These are phyloP conservation scores for Cinnamomum micranthum DNA, from an alignment of 164 flowering plant genomes.

Conservation along the genomic window DNA sequence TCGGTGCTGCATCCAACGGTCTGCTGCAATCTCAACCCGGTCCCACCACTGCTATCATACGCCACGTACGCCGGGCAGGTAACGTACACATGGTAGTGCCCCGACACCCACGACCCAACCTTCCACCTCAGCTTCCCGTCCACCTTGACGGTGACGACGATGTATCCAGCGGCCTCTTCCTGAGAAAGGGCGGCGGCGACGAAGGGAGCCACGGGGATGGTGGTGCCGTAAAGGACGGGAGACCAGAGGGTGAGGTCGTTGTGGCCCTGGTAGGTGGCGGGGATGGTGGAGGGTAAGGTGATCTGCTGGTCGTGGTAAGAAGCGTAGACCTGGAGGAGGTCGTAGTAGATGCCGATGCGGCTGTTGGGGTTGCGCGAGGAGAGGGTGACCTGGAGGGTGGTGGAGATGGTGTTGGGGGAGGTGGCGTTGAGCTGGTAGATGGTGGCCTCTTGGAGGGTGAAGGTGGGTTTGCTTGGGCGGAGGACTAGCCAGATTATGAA, in stretches of 20 bases:
- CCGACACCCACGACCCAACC: conserved; percentile 21
- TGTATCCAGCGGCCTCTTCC: conserved; percentile 1
- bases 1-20: conserved; percentile 6
- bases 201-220: conserved; percentile 16
- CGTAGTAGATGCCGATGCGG: conserved; percentile 21
- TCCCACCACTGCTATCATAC: not conserved
- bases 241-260: conserved; percentile 14
- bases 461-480: conserved; percentile 16
- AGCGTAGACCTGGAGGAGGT: conserved; percentile 6
- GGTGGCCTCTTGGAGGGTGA: conserved; percentile 17
- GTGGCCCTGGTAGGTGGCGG: conserved; percentile 9
- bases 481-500: conserved; percentile 12
- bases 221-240: conserved; percentile 8
- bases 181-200: conserved; percentile 2
- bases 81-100: conserved; percentile 16
- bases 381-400: conserved; percentile 13
- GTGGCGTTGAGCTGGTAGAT: conserved; percentile 17
- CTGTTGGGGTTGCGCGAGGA: conserved; percentile 18
- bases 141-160: conserved; percentile 6
- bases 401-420: conserved; percentile 3
- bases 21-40: conserved; percentile 1
- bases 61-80: conserved; percentile 13
- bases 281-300: conserved; percentile 8
- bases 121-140: conserved; percentile 17
- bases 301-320: conserved; percentile 19